Evolutionary conservation across 108 stramenopile genomes (phyloP), one percentile per base, ranked within the genome.

Genomic region (Skeletonema grethae): DNA sequence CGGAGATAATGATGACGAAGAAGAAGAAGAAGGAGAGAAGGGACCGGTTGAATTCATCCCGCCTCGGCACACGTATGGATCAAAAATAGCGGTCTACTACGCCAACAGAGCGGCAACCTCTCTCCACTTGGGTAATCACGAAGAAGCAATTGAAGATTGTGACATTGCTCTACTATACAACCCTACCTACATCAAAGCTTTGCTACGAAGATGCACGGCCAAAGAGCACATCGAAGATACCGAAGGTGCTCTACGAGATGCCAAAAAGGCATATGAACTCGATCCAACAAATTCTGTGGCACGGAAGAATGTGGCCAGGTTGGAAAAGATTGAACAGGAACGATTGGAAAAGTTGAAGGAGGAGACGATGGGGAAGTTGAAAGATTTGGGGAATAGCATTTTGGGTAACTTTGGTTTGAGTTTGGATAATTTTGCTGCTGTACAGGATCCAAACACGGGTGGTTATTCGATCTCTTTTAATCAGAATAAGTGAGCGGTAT

Each of bases 331-430:
- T 5, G 84, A 90, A 70, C 87, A 87, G 29, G 88, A 89, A 53
- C 76, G 94, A 46, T 32, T 98, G 71, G 96, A 99, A 69, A 93
- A 97, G 60, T 60, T 99, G 20, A 97, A 99, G 74, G 88, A 74
- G 56, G 97, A 99, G 61, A 97, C 96, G 18, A 70, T 98, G 80
- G 91, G 82, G 20, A 98, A 99, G 69, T 85, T 99, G 43, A 99
- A 98, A 78, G 97, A 99, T 34, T 80, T 99, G 60, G 98, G 98
- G n/a, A 98, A 99, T 74, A 79, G 76, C 20, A 66, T 99, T 7
- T 77, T 99, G 18, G 92, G 97, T 18, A 95, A 97, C 69, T 99
- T 99, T 84, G 98, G 98, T 10, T 67, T 99, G 81, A 93, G 90
- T 58, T 61, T 97, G 63, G 97, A 99, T 73, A 99, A 99, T 67